Evolutionary conservation across 1,284 basidiomycete species (phyloP), one percentile per base, ranked within the genome.

Genomic region (Trichosporon coremiiforme): DNA sequence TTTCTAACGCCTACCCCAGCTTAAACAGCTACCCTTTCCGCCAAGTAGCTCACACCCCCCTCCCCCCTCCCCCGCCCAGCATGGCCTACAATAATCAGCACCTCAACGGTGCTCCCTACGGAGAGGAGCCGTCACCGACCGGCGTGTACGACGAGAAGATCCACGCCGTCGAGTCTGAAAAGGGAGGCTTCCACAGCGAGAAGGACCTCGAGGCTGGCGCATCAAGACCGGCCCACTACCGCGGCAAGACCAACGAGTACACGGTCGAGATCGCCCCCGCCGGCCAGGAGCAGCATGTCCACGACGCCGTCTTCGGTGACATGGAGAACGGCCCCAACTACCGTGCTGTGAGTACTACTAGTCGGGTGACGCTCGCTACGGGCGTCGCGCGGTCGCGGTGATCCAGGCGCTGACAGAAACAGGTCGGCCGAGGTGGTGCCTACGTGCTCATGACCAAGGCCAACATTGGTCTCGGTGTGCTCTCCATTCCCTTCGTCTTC

Each of bases 391-490:
- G 36, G 6, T 10, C 55, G 57, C 38, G 31, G 13, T 9, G 31
- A 10, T 7, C 20, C 53, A 13, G 25, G 36, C 60, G 41, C 45
- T 63, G 25, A 66, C 64, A 25, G 31, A 29, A 36, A 35, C 53
- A 72, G 68, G 33, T 73, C 72, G 55, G 76, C 68, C 5, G 71
- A 71, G 35, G 47, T 47, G 64, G 73, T 69, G 13, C 70, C 70
- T 60, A 72, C 57, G 73, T 75, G 33, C 73, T 80, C 47, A 74
- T 74, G 73, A 74, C 78, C 57, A 72, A 76, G 72, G 73, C 75
- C 15, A 77, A 79, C 71, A 76, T 82, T 45, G 80, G 77, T 65
- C 72, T 80, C 31, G 79, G 78, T 69, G 78, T 80, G 7, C 70
- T 79, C 20, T 75, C 78, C 3, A 76, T 80, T 60, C 80, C 80